phyloP scores from a whole-genome alignment of 805 yeast genomes.

The Saturnispora kantuleensis region DNA sequence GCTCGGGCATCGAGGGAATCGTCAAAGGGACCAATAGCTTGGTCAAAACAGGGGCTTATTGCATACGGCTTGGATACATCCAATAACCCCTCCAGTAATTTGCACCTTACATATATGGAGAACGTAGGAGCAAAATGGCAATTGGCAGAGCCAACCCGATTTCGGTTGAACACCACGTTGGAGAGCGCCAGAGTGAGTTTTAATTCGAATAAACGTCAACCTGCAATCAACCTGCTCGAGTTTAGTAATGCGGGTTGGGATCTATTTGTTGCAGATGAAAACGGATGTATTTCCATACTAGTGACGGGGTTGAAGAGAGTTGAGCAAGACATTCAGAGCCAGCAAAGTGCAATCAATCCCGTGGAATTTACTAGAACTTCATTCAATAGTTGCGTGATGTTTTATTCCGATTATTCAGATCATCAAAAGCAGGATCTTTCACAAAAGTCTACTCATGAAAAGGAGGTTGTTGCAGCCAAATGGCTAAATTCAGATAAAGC shows the following conservation, averaged over 20 bases:
- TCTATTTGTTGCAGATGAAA: conserved; percentile 64
- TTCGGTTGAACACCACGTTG: conserved; percentile 11
- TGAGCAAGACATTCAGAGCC: conserved; percentile 29
- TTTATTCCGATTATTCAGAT: conserved; percentile 32
- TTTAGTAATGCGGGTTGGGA: conserved; percentile 82
- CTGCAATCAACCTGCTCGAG: conserved; percentile 31
- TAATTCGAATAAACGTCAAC: conserved; percentile 6
- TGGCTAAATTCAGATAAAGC: conserved; percentile 75
- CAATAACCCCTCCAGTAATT: conserved; percentile 23
- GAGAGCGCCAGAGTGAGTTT: neutral
- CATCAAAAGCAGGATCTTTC: conserved; percentile 19
- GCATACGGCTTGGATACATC: conserved; percentile 38
- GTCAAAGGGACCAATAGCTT: conserved; percentile 32
- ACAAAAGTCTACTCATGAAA: conserved; percentile 10
- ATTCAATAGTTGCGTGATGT: conserved; percentile 33
- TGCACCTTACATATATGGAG: conserved; percentile 59
- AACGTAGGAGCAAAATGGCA: conserved; percentile 73
- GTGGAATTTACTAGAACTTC: conserved; percentile 32
- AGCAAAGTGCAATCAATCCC: conserved; percentile 11
- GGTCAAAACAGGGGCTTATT: conserved; percentile 81
- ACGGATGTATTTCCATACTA: conserved; percentile 54
- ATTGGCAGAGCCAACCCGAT: conserved; percentile 46
- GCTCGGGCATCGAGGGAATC: conserved; percentile 11
- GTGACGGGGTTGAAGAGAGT: conserved; percentile 39
- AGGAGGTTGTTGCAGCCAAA: conserved; percentile 39